Conservation (phyloP, 768 basidiomycete species). For the Leccinum ochraceum region DNA sequence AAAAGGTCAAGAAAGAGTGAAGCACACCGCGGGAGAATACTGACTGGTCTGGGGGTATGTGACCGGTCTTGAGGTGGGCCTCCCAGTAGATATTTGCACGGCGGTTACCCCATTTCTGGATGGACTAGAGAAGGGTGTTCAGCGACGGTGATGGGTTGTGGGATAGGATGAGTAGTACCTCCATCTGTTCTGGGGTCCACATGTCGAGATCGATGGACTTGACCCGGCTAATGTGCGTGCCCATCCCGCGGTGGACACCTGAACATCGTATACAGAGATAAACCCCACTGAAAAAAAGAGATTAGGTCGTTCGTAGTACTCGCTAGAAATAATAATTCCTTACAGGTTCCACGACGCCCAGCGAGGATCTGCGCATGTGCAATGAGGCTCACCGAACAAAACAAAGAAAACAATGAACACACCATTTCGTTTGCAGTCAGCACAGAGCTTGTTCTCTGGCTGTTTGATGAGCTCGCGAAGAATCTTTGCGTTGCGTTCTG, state of each 20-base stretch:
- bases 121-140: conserved; percentile 45
- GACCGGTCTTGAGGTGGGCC: conserved; percentile 88
- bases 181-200: conserved; percentile 98
- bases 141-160: not conserved
- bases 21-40: conserved; percentile 31
- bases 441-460: conserved; percentile 92
- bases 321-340: conserved; percentile 21
- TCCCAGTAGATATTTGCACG: conserved; percentile 98
- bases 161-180: conserved; percentile 43
- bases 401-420: conserved; percentile 25
- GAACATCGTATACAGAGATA: conserved; percentile 98
- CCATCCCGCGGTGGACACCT: conserved; percentile 96
- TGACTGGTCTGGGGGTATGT: conserved; percentile 93
- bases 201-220: conserved; percentile 97
- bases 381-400: not conserved
- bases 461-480: conserved; percentile 86
- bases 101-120: conserved; percentile 94
- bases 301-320: not conserved
- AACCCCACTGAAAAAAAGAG: conserved; percentile 60
- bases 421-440: conserved; percentile 98
- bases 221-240: conserved; percentile 96
- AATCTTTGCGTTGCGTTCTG: conserved; percentile 73
- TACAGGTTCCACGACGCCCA: conserved; percentile 99
- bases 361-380: conserved; percentile 68
- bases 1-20: not conserved